Percentiles rank a stretch among this genome's conserved stretches.
These are phyloP conservation scores for Cytidiella melzeri DNA, from an alignment of 768 basidiomycete species.

Conservation along the genomic window DNA sequence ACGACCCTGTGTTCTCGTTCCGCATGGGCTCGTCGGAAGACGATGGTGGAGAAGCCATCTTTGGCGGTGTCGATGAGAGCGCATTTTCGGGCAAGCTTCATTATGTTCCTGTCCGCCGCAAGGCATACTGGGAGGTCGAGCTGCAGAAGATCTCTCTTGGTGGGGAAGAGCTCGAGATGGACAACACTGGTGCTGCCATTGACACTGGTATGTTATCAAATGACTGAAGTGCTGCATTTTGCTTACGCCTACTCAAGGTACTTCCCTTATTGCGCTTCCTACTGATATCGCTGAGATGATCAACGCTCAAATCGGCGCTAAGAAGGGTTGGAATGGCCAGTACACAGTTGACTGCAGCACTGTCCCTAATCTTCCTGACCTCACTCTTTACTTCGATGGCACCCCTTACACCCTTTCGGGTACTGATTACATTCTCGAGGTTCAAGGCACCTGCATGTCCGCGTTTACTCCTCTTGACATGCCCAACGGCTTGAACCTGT, in stretches of 20 bases:
- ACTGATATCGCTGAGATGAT: slow-evolving; percentile 97
- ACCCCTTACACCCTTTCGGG: slow-evolving; percentile 75
- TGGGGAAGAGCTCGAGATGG: slow-evolving; percentile 80
- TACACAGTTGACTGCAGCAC: slow-evolving; percentile 86
- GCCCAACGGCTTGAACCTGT: slow-evolving; percentile 63
- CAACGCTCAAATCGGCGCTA: slow-evolving; percentile 91
- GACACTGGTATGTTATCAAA: slow-evolving; percentile 63
- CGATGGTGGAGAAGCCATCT: slow-evolving; percentile 87
- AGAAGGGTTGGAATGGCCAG: slow-evolving; percentile 93
- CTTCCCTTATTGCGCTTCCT: slow-evolving; percentile 90
- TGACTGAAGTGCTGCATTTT: neutral
- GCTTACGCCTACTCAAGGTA: slow-evolving; percentile 43
- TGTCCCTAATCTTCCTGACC: slow-evolving; percentile 76
- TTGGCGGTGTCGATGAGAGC: slow-evolving; percentile 78
- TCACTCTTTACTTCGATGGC: slow-evolving; percentile 80
- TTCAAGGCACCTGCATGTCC: slow-evolving; percentile 91
- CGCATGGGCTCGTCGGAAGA: slow-evolving; percentile 79
- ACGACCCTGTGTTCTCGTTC: slow-evolving; percentile 90
- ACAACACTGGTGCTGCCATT: slow-evolving; percentile 90
- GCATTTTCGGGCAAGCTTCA: slow-evolving; percentile 77
- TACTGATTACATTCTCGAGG: slow-evolving; percentile 83
- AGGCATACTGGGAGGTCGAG: slow-evolving; percentile 99
- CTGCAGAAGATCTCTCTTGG: slow-evolving; percentile 84
- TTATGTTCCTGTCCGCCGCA: slow-evolving; percentile 89
- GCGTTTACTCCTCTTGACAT: slow-evolving; percentile 88